Conservation (phyloP, 139 green algal species). For the Trebouxia sp. region DNA sequence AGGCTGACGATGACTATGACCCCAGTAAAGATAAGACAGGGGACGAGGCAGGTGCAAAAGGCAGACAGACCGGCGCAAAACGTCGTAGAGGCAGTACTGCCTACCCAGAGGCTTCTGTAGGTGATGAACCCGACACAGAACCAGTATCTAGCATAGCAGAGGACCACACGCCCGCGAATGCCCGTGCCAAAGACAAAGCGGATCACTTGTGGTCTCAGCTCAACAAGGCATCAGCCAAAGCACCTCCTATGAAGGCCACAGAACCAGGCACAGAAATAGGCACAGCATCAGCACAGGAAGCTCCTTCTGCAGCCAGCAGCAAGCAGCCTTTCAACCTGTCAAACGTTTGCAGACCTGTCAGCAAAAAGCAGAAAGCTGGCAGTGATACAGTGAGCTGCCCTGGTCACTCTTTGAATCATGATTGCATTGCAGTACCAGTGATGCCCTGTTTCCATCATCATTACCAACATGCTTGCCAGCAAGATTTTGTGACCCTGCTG, state of each 20-base stretch:
- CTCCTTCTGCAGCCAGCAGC: not conserved
- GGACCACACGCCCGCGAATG: conserved; percentile 24
- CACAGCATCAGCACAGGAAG: not conserved
- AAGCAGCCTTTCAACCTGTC: conserved; percentile 15
- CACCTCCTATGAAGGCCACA: not conserved
- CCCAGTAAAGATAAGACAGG: conserved; percentile 43
- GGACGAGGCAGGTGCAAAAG: conserved; percentile 39
- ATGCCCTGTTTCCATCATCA: not conserved
- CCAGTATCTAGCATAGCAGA: not conserved
- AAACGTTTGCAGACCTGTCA: conserved; percentile 30
- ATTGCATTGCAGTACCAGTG: not conserved
- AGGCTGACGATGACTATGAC: conserved; percentile 76
- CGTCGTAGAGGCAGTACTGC: conserved; percentile 30
- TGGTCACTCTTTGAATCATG: not conserved
- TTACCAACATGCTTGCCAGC: not conserved
- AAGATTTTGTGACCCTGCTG: not conserved
- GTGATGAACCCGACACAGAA: not conserved
- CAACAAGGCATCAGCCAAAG: not conserved
- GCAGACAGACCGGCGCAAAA: conserved; percentile 21
- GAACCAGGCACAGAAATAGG: not conserved
- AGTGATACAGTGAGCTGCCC: conserved; percentile 23
- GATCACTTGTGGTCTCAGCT: conserved; percentile 52
- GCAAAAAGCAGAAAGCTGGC: conserved; percentile 12
- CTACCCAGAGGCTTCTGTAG: not conserved
- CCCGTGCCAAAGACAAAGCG: conserved; percentile 48